phyloP scores from a whole-genome alignment of 1,284 basidiomycete genomes.

The Cryptococcus neoformans region DNA sequence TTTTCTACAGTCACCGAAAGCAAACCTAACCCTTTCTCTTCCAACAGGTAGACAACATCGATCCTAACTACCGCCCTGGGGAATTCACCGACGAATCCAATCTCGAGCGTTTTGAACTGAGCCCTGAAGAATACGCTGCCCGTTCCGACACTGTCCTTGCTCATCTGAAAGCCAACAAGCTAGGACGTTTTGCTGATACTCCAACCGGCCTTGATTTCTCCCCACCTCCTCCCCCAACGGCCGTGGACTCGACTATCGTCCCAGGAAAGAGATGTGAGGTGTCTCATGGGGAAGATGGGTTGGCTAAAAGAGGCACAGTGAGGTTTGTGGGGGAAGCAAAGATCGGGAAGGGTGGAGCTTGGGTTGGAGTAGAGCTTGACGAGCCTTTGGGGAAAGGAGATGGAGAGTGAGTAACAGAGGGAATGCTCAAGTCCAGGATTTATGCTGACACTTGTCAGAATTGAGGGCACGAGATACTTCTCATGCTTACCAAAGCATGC shows the following conservation, averaged over 20 bases:
- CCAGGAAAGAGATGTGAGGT: slow-evolving; percentile 77
- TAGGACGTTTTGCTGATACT: slow-evolving; percentile 75
- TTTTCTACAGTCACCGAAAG: background rate
- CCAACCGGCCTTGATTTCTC: slow-evolving; percentile 26
- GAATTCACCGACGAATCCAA: slow-evolving; percentile 76
- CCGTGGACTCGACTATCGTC: slow-evolving; percentile 34
- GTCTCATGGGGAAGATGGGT: slow-evolving; percentile 53
- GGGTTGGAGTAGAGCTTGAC: slow-evolving; percentile 95
- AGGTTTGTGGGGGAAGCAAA: slow-evolving; percentile 76
- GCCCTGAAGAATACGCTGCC: slow-evolving; percentile 74
- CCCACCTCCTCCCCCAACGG: slow-evolving; percentile 21
- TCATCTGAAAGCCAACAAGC: slow-evolving; percentile 82
- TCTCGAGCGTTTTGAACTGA: slow-evolving; percentile 92
- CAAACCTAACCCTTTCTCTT: no score
- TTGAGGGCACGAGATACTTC: slow-evolving; percentile 84
- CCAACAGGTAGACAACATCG: slow-evolving; percentile 67
- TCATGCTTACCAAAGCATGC: slow-evolving; percentile 72
- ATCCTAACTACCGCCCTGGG: slow-evolving; percentile 58
- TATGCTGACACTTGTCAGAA: slow-evolving; percentile 52
- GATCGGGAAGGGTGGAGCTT: slow-evolving; percentile 64
- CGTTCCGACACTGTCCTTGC: slow-evolving; percentile 84
- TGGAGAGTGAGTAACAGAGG: slow-evolving; percentile 66
- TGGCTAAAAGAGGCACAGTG: slow-evolving; percentile 77
- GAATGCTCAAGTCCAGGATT: background rate
- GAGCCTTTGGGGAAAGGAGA: slow-evolving; percentile 96